These are phyloP conservation scores for Wakefieldia striispora DNA, from an alignment of 768 basidiomycete genomes.

Conservation along the genomic window DNA sequence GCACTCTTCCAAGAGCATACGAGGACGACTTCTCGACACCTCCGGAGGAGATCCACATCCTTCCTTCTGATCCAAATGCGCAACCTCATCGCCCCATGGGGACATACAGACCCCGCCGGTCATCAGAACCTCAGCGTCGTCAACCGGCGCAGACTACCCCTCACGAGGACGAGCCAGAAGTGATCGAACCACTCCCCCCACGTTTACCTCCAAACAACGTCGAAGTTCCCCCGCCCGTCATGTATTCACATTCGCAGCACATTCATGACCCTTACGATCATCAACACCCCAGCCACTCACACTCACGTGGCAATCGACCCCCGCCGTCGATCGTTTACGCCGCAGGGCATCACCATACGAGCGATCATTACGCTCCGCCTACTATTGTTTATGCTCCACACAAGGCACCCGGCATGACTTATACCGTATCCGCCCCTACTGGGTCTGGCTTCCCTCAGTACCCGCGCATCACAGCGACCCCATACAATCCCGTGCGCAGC, in stretches of 20 bases:
- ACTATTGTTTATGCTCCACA: conserved; percentile 54
- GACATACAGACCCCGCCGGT: conserved; percentile 31
- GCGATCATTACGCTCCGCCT: conserved; percentile 57
- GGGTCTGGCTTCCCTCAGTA: conserved; percentile 37
- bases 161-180: conserved; percentile 30
- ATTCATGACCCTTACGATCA: conserved; percentile 35
- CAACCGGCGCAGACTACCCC: conserved; percentile 17
- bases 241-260: conserved; percentile 42
- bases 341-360: conserved; percentile 41
- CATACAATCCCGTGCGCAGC: conserved; percentile 40
- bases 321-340: conserved; percentile 64
- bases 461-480: conserved; percentile 40
- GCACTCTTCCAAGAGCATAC: conserved; percentile 15
- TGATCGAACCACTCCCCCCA: conserved; percentile 34
- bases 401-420: conserved; percentile 61
- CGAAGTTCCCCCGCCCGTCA: conserved; percentile 25
- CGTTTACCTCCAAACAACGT: conserved; percentile 24
- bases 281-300: conserved; percentile 35
- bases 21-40: conserved; percentile 25
- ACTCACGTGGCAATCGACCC: conserved; percentile 36
- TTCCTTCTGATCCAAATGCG: conserved; percentile 48
- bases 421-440: conserved; percentile 65
- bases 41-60: conserved; percentile 63
- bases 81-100: conserved; percentile 31
- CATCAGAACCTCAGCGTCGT: conserved; percentile 29